A percentile compares a stretch with the other conserved stretches of the same genome.
phyloP scores from a whole-genome alignment of 73 alveolate genomes.

The Paramecium primaurelia region DNA sequence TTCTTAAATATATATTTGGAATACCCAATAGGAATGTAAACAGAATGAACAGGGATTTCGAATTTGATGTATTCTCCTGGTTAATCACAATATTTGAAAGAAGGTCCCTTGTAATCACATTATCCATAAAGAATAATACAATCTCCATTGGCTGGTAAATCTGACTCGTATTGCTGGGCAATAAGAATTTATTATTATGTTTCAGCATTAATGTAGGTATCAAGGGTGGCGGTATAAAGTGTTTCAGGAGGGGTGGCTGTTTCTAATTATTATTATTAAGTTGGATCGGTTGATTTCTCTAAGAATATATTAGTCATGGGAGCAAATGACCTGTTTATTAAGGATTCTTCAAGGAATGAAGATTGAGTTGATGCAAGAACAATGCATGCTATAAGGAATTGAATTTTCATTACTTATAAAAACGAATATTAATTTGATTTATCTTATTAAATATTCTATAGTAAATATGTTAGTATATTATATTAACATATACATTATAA shows the following conservation, averaged over 20 bases:
- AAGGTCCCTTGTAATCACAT: conserved; percentile 7
- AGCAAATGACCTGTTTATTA: not conserved
- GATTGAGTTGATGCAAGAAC: not conserved
- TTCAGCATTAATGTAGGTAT: not conserved
- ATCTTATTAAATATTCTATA: not conserved
- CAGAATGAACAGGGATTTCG: not conserved
- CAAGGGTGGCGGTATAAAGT: not conserved
- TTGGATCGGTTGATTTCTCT: not conserved
- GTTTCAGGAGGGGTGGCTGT: not conserved
- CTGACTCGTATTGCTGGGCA: not conserved
- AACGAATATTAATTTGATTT: not conserved
- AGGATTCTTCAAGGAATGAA: not conserved
- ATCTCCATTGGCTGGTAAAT: conserved; percentile 7
- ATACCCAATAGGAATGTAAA: not conserved
- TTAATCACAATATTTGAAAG: not conserved
- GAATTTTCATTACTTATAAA: not conserved
- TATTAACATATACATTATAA: not conserved
- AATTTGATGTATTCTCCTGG: not conserved
- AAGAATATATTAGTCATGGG: not conserved
- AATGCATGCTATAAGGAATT: not conserved
- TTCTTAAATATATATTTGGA: not conserved
- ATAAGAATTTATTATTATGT: not conserved
- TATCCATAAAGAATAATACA: conserved; percentile 25
- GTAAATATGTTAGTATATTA: not conserved
- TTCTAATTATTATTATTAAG: not conserved